Percentiles rank a stretch among this genome's conserved stretches.
Evolutionary conservation across 495 filamentous ascomycete genomes (phyloP).

Genomic region (Hypoxylon intermedium): DNA sequence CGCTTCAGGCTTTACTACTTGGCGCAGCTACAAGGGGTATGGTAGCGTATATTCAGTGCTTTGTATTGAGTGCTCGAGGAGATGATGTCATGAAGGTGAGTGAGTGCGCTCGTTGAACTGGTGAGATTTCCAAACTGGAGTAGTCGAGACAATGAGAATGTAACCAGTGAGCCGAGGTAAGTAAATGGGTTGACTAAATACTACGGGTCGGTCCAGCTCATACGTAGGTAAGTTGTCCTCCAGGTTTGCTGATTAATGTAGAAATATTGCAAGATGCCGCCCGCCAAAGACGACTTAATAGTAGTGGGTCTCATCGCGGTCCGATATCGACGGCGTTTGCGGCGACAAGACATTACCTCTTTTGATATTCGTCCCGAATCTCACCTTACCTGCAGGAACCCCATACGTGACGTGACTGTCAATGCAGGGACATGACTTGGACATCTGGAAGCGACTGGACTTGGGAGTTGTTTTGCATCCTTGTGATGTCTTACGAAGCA

Average conservation of each 20-base stretch:
- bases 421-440: background rate
- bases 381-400: constrained; percentile 27
- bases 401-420: no score
- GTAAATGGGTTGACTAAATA: background rate
- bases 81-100: background rate
- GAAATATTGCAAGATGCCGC: no score
- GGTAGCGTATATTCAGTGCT: background rate
- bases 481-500: no score
- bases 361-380: constrained; percentile 6
- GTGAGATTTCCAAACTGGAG: no score
- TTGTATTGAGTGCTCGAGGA: background rate
- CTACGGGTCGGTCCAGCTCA: constrained; percentile 1
- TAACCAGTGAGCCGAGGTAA: background rate
- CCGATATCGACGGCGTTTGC: constrained; percentile 24
- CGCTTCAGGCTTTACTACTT: constrained; percentile 5
- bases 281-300: constrained; percentile 27
- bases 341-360: constrained; percentile 22
- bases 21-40: background rate
- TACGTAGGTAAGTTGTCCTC: background rate
- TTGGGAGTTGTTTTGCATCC: no score
- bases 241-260: constrained; percentile 16
- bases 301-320: background rate
- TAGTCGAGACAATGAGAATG: no score
- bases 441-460: background rate
- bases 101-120: no score